These are phyloP conservation scores for Acorus calamus DNA, from an alignment of 106 monocot species.

Conservation along the genomic window DNA sequence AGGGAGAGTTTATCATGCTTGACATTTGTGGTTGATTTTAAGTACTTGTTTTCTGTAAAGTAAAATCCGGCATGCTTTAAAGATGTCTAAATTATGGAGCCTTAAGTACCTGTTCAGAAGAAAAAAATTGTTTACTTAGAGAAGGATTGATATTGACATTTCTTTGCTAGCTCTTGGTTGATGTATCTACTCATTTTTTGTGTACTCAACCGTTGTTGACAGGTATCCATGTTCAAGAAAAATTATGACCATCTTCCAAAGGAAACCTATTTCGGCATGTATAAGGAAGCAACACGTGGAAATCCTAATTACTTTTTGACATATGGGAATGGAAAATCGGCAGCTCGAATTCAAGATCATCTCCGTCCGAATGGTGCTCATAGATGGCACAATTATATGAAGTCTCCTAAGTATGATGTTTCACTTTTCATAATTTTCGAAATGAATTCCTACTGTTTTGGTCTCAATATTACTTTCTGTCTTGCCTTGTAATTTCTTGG, in stretches of 20 bases:
- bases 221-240: constrained; percentile 99
- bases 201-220: neutral
- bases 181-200: neutral
- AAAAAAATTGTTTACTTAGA: no score
- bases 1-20: no score
- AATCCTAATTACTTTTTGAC: constrained; percentile 98
- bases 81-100: no score
- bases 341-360: constrained; percentile 85
- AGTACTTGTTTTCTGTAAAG: no score
- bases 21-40: no score
- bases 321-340: constrained; percentile 99
- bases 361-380: constrained; percentile 98
- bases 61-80: no score
- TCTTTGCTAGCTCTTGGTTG: no score
- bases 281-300: constrained; percentile 93
- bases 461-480: no score
- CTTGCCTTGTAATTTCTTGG: no score
- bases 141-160: no score
- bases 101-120: no score
- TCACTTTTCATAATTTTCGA: neutral
- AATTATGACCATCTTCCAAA: constrained; percentile 95
- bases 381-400: constrained; percentile 98
- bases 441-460: no score
- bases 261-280: constrained; percentile 86
- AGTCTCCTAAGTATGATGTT: constrained; percentile 63